phyloP scores from a whole-genome alignment of 164 flowering plant genomes.

The Cinnamomum micranthum region DNA sequence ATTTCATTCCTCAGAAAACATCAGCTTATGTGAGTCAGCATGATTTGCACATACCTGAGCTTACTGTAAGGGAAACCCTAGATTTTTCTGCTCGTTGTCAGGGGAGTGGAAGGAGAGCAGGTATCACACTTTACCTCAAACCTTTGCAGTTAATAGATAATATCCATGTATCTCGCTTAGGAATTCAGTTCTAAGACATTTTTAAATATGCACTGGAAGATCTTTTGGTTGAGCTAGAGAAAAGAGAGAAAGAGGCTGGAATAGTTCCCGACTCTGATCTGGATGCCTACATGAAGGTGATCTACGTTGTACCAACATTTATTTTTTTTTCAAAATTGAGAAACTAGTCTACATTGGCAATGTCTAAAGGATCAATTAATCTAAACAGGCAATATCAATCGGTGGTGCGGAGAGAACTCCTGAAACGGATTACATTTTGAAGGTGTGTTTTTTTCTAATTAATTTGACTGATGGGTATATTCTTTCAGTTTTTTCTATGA shows the following conservation, averaged over 20 bases:
- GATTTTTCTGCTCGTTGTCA: conserved; percentile 63
- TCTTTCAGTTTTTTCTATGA: neutral
- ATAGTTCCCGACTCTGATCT: conserved; percentile 56
- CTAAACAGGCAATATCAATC: conserved; percentile 46
- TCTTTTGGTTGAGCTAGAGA: conserved; percentile 44
- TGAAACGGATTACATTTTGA: conserved; percentile 67
- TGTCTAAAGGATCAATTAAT: neutral
- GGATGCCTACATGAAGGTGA: conserved; percentile 73
- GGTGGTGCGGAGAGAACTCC: conserved; percentile 42
- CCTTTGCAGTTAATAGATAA: neutral
- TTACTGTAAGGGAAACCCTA: conserved; percentile 60
- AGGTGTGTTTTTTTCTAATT: conserved; percentile 26
- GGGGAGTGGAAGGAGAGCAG: conserved; percentile 47
- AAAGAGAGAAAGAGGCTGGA: conserved; percentile 60
- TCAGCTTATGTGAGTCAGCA: conserved; percentile 55
- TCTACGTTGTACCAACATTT: neutral
- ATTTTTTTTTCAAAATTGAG: neutral
- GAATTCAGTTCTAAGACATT: neutral
- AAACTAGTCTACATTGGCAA: neutral
- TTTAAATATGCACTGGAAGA: conserved; percentile 27
- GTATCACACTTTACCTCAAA: conserved; percentile 12
- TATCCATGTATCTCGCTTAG: neutral
- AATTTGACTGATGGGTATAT: too few relatives aligned
- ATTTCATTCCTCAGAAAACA: conserved; percentile 56
- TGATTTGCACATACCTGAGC: conserved; percentile 53